These are phyloP conservation scores for Xylaria hypoxylon DNA, from an alignment of 2,329 filamentous ascomycete genomes.

Conservation along the genomic window DNA sequence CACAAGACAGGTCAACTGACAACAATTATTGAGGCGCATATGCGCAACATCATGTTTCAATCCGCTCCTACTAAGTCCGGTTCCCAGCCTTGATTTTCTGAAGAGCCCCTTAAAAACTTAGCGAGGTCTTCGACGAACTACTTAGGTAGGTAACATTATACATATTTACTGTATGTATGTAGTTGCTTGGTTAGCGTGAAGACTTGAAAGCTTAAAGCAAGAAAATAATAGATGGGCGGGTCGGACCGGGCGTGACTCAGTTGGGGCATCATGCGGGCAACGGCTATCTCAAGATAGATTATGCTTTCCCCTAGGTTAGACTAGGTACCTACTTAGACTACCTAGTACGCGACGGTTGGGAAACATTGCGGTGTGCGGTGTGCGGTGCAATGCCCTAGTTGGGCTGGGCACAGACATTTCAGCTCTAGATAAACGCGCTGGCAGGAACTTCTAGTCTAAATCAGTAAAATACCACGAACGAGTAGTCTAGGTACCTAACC, in stretches of 20 bases:
- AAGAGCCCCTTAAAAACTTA: background rate
- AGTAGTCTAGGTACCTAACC: background rate
- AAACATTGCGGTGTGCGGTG: conserved; percentile 31
- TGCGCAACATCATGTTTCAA: background rate
- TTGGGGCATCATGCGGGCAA: background rate
- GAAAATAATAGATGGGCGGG: conserved; percentile 3
- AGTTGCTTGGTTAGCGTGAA: background rate
- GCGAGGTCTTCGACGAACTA: too few species aligned
- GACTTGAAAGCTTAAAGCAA: background rate
- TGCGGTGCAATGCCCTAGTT: conserved; percentile 24
- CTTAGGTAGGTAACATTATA: too few species aligned
- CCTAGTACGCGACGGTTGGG: background rate
- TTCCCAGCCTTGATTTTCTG: background rate
- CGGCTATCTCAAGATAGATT: background rate
- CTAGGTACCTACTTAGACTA: too few species aligned
- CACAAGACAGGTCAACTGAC: too few species aligned
- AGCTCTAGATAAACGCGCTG: conserved; percentile 14
- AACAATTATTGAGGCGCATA: background rate
- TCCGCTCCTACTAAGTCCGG: background rate
- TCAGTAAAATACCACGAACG: background rate
- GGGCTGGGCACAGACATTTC: conserved; percentile 15
- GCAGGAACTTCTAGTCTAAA: conserved; percentile 14
- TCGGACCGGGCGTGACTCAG: conserved; percentile 6
- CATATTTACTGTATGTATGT: too few species aligned
- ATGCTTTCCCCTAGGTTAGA: background rate